These are phyloP conservation scores for Spirogloea muscicola DNA, from an alignment of 139 green algal genomes.

Conservation along the genomic window DNA sequence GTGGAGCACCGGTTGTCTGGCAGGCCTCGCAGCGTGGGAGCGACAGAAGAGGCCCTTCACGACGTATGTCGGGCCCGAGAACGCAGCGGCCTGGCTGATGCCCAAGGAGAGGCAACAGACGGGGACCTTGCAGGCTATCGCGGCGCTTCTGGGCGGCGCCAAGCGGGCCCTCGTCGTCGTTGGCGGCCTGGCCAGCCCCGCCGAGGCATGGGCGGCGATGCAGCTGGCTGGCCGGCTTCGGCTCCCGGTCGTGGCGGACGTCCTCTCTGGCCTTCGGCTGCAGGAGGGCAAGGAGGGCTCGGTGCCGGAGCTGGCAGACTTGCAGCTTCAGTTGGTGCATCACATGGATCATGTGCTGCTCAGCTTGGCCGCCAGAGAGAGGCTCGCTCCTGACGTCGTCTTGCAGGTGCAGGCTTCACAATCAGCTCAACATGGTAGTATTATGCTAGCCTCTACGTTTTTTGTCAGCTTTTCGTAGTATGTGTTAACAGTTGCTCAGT, in stretches of 20 bases:
- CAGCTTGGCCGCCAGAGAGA: neutral
- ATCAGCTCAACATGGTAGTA: too few species aligned
- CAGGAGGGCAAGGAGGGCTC: slow-evolving; percentile 1
- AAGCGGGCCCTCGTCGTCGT: slow-evolving; percentile 27
- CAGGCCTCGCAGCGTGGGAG: neutral
- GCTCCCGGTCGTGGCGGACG: slow-evolving; percentile 83
- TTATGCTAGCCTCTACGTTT: too few species aligned
- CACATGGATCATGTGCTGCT: slow-evolving; percentile 51
- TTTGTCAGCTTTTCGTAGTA: too few species aligned
- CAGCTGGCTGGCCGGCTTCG: slow-evolving; percentile 55
- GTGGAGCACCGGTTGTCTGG: slow-evolving; percentile 24
- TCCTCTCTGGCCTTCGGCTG: slow-evolving; percentile 42
- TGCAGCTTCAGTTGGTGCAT: slow-evolving; percentile 16
- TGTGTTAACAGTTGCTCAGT: too few species aligned
- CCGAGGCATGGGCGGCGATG: slow-evolving; percentile 9
- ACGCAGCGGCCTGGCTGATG: too few species aligned
- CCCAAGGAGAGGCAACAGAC: too few species aligned
- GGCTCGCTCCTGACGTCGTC: slow-evolving; percentile 50
- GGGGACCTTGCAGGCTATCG: too few species aligned
- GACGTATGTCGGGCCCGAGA: too few species aligned
- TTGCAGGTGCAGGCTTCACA: slow-evolving; percentile 42
- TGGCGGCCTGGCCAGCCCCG: neutral
- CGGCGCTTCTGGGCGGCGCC: too few species aligned
- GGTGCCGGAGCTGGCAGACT: neutral
- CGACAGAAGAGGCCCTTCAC: too few species aligned